Evolutionary conservation across 768 basidiomycete genomes (phyloP).

Genomic region (Calocybe indica): DNA sequence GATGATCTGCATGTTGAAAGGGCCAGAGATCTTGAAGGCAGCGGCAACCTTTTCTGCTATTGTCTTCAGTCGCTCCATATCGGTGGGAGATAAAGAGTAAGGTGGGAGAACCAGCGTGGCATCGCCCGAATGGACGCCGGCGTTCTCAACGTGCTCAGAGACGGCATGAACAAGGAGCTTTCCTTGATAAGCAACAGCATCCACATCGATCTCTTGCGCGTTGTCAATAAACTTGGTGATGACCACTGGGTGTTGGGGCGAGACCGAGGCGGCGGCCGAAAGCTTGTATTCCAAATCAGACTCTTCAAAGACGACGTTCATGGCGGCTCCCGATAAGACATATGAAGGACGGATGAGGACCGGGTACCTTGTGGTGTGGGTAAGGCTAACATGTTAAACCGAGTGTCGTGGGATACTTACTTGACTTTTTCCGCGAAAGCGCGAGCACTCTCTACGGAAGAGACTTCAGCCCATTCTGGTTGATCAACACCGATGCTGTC

Average conservation of each 20-base stretch:
- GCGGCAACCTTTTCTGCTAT: slow-evolving; percentile 93
- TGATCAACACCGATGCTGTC: slow-evolving; percentile 96
- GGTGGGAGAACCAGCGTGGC: slow-evolving; percentile 97
- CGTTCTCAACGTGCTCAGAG: slow-evolving; percentile 98
- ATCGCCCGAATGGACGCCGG: slow-evolving; percentile 97
- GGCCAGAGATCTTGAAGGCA: slow-evolving; percentile 95
- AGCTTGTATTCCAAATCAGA: slow-evolving; percentile 86
- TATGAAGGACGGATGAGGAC: slow-evolving; percentile 98
- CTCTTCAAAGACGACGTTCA: slow-evolving; percentile 98
- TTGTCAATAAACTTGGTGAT: slow-evolving; percentile 98
- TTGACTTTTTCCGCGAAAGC: slow-evolving; percentile 83
- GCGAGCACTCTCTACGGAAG: slow-evolving; percentile 85
- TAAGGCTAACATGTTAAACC: slow-evolving; percentile 2
- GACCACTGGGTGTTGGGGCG: slow-evolving; percentile 95
- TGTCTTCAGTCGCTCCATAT: slow-evolving; percentile 84
- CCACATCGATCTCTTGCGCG: slow-evolving; percentile 97
- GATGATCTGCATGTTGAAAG: slow-evolving; percentile 99
- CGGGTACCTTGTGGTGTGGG: slow-evolving; percentile 60
- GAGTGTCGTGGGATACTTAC: slow-evolving; percentile 26
- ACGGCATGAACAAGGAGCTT: slow-evolving; percentile 91
- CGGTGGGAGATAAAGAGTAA: slow-evolving; percentile 65
- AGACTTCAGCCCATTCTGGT: slow-evolving; percentile 92
- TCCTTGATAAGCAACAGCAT: slow-evolving; percentile 93
- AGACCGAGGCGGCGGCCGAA: slow-evolving; percentile 94
- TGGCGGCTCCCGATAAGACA: slow-evolving; percentile 96